Base-by-base conservation (phyloP, 805 yeast genomes). In the Yamadazyma laniorum region DNA sequence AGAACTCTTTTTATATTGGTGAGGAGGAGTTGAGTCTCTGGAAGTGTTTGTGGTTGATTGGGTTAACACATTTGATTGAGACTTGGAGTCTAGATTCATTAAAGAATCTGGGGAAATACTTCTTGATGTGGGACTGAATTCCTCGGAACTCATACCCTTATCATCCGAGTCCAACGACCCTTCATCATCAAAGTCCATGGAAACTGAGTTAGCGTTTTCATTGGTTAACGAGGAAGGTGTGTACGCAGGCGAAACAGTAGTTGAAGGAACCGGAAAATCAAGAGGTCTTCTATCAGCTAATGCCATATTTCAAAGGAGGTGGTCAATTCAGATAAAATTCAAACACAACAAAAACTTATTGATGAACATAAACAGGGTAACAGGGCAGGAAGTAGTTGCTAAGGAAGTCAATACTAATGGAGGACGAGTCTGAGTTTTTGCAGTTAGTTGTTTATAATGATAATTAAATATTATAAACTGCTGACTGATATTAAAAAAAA, bases 251-350 rank as follows among this genome's bases (percentile, higher is more conserved):
- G 71, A 58, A 26, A 38, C 37, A 18, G 73, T 65, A 14, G 75
- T 72, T 14, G 77, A 69, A 31, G 74, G 58, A 17, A 69, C 70
- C 32, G 80, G 75, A 14, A 77, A 65, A 25, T 72, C 75, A 37
- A 77, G 68, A 18, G 83, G 83, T 70, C 82, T 76, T 67, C 81
- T 74, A 55, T 79, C 80, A 44, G 85, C 79, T 63, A 79, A 69
- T 40, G 85, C 85, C 85, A 79, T 79, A 32, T 29, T 56, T 21
- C 15, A 23, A 29, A 22, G 21, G 22, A 35, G 8, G 19, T 11
- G 27, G 30, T 25, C 29, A 34, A 22, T 34, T 34, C 32, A 28
- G 37, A 12, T 13, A 11, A 32, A n/a, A 32, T 19, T 23, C 14
- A 22, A 25, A 25, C 17, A 26, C 17, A 17, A 33, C 21, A 25